Conservation (phyloP, 306 rosid species). For the Inga leiocalycina region DNA sequence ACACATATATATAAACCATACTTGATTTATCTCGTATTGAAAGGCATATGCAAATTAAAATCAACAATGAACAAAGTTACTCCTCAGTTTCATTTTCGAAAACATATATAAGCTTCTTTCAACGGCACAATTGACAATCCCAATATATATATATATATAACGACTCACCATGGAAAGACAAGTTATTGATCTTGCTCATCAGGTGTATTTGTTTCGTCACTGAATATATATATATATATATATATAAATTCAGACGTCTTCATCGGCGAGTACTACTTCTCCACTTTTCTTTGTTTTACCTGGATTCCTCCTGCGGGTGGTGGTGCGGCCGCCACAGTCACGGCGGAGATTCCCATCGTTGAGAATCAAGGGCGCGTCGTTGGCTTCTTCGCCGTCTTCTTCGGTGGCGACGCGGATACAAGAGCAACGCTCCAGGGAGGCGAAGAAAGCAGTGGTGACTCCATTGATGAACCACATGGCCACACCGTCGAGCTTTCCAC, state of each 20-base stretch:
- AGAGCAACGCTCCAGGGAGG: conserved; percentile 69
- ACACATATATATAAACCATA: background rate
- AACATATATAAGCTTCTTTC: conserved; percentile 30
- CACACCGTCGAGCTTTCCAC: conserved; percentile 68
- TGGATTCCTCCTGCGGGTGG: conserved; percentile 49
- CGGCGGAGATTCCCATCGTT: conserved; percentile 66
- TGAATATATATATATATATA: too few relatives aligned
- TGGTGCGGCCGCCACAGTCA: conserved; percentile 31
- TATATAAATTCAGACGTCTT: conserved; percentile 12
- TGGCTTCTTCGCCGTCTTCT: conserved; percentile 60
- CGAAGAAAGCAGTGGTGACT: conserved; percentile 65
- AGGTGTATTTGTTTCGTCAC: background rate
- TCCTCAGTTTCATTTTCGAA: conserved; percentile 26
- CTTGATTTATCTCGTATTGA: conserved; percentile 24
- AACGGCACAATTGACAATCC: conserved; percentile 30
- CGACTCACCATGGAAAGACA: conserved; percentile 43
- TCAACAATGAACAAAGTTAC: conserved; percentile 22
- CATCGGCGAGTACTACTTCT: background rate
- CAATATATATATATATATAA: conserved; percentile 19
- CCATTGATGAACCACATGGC: conserved; percentile 82
- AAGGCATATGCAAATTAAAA: conserved; percentile 11
- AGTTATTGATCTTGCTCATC: conserved; percentile 18
- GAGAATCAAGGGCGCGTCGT: conserved; percentile 70
- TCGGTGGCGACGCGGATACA: conserved; percentile 77
- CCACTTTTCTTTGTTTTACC: conserved; percentile 55